Conservation (phyloP, 768 basidiomycete genomes). For the Suillus paluster region DNA sequence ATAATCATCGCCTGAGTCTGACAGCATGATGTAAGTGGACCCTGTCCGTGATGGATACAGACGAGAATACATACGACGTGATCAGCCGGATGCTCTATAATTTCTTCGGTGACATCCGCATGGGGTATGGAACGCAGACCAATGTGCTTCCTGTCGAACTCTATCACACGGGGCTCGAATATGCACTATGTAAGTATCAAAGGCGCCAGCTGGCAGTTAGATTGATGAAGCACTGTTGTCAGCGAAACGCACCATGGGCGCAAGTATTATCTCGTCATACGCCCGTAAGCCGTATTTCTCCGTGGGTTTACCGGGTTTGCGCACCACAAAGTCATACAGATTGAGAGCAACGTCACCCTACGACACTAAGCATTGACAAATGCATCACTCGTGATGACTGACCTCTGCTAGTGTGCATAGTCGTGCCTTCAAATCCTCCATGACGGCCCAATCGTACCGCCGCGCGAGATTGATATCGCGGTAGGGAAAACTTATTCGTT, state of each 20-base stretch:
- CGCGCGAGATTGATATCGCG: conserved; percentile 75
- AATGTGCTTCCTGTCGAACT: conserved; percentile 78
- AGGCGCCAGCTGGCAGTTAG: background rate
- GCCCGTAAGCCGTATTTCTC: conserved; percentile 89
- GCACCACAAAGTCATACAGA: conserved; percentile 87
- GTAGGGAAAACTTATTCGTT: conserved; percentile 88
- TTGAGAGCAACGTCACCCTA: conserved; percentile 91
- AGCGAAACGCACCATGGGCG: conserved; percentile 75
- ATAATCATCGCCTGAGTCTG: conserved; percentile 93
- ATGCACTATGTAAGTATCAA: conserved; percentile 59
- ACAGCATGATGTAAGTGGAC: conserved; percentile 11
- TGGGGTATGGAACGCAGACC: conserved; percentile 53
- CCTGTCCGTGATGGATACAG: conserved; percentile 4
- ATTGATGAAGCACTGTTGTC: conserved; percentile 4
- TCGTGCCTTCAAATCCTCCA: conserved; percentile 89
- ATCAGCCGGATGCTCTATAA: conserved; percentile 58
- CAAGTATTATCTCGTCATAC: conserved; percentile 94
- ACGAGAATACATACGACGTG: conserved; percentile 47
- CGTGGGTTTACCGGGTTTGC: conserved; percentile 73
- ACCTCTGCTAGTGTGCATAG: conserved; percentile 91
- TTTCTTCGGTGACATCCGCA: conserved; percentile 75
- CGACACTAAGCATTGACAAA: conserved; percentile 12
- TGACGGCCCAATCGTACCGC: conserved; percentile 86
- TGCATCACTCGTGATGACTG: conserved; percentile 24
- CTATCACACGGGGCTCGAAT: conserved; percentile 92